These are phyloP conservation scores for Coniella lustricola DNA, from an alignment of 2,329 filamentous ascomycete species.

Conservation along the genomic window DNA sequence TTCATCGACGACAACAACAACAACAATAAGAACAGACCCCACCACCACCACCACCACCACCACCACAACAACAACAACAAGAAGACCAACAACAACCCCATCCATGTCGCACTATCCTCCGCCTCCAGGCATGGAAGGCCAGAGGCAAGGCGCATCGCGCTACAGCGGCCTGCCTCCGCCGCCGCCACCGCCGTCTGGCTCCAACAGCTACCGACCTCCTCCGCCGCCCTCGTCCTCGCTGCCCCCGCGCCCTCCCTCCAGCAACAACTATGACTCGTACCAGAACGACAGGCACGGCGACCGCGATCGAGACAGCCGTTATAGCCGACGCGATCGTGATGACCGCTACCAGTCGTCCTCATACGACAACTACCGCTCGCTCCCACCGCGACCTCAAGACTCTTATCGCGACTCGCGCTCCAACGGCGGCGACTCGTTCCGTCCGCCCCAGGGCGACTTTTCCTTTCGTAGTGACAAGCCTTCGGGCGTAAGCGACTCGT, in stretches of 20 bases:
- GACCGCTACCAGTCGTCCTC: not conserved
- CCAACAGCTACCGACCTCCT: conserved; percentile 9
- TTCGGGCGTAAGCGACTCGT: conserved; percentile 35
- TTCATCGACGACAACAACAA: no score
- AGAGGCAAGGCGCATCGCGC: conserved; percentile 9
- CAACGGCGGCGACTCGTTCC: conserved; percentile 19
- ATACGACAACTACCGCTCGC: not conserved
- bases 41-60: no score
- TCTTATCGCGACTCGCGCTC: conserved; percentile 2
- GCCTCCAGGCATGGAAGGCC: conserved; percentile 12
- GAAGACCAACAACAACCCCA: no score
- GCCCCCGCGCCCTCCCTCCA: conserved; percentile 14
- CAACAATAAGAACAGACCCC: no score
- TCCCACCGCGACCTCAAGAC: conserved; percentile 8
- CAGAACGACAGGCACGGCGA: not conserved
- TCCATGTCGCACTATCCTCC: conserved; percentile 15
- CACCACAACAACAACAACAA: no score
- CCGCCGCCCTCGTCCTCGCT: conserved; percentile 9
- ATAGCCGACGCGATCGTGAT: conserved; percentile 10
- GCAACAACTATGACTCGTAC: conserved; percentile 14
- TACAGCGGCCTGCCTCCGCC: conserved; percentile 4
- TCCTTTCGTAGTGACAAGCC: conserved; percentile 49
- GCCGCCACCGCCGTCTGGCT: not conserved
- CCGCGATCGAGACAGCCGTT: conserved; percentile 14
- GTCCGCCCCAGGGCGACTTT: conserved; percentile 43